phyloP scores from a whole-genome alignment of 2,329 filamentous ascomycete genomes.

The Clonostachys chloroleuca region DNA sequence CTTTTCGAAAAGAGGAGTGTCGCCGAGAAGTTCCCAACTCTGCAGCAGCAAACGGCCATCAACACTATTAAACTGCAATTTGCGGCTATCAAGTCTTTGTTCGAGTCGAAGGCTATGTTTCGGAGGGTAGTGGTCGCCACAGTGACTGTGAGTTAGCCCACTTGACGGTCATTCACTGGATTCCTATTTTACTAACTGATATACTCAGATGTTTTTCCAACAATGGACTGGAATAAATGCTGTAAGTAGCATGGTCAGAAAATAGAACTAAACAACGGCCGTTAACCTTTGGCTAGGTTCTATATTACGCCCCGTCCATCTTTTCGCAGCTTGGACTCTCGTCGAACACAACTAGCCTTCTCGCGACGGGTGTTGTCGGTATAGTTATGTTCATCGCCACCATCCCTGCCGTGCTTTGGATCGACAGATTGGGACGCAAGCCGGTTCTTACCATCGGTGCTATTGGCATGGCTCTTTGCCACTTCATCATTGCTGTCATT shows the following conservation, averaged over 20 bases:
- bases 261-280: not conserved
- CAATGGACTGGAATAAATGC: conserved; percentile 45
- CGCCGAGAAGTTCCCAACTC: conserved; percentile 62
- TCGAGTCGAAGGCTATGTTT: conserved; percentile 63
- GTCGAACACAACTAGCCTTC: conserved; percentile 44
- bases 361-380: conserved; percentile 69
- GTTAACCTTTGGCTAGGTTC: conserved; percentile 6
- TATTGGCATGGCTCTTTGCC: conserved; percentile 65
- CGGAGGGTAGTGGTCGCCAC: conserved; percentile 60
- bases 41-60: conserved; percentile 54
- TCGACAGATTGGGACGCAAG: conserved; percentile 61
- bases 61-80: conserved; percentile 68
- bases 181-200: too few species aligned
- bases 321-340: conserved; percentile 62
- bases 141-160: conserved; percentile 26
- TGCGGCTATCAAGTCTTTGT: conserved; percentile 60
- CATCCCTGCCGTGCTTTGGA: conserved; percentile 61
- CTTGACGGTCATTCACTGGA: too few species aligned
- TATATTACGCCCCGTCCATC: conserved; percentile 69
- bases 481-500: conserved; percentile 69
- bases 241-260: conserved; percentile 19
- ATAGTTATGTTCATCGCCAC: conserved; percentile 67
- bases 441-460: conserved; percentile 60
- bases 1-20: conserved; percentile 71
- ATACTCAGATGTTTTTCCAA: conserved; percentile 50